Conservation (phyloP, 139 green algal species). For the Monoraphidium neglectum region DNA sequence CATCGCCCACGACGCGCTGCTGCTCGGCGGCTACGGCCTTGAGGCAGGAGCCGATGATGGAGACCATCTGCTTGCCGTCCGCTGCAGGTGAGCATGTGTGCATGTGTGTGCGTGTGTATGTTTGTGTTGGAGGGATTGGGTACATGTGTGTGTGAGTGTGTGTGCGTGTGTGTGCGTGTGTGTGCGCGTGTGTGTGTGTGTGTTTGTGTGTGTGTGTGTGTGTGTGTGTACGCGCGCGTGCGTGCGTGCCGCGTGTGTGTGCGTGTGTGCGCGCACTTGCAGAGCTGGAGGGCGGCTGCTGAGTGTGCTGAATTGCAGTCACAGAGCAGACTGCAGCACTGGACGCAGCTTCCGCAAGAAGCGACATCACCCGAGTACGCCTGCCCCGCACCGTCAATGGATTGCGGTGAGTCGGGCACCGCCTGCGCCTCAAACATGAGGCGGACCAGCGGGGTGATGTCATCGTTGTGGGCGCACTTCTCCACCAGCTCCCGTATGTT, state of each 20-base stretch:
- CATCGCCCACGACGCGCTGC: constrained; percentile 43
- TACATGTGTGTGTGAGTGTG: not conserved
- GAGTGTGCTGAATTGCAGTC: too few species aligned
- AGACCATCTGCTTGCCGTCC: constrained; percentile 31
- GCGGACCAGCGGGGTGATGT: constrained; percentile 44
- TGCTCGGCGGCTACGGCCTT: constrained; percentile 50
- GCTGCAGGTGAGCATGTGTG: constrained; percentile 9
- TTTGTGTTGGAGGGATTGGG: not conserved
- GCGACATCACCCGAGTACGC: too few species aligned
- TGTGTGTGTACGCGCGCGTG: not conserved
- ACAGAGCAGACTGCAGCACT: too few species aligned
- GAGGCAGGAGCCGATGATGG: constrained; percentile 33
- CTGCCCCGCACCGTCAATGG: constrained; percentile 9
- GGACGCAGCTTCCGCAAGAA: not conserved
- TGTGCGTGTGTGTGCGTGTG: not conserved
- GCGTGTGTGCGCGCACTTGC: too few species aligned
- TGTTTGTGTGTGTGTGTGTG: not conserved
- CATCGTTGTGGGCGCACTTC: constrained; percentile 40
- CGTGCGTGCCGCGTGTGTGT: too few species aligned
- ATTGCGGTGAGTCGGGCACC: constrained; percentile 4
- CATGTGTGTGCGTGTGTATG: constrained; percentile 3
- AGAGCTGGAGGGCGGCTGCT: too few species aligned
- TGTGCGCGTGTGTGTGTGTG: too few species aligned
- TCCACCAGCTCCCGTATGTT: constrained; percentile 50
- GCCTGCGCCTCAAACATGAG: constrained; percentile 43